Evolutionary conservation across 345 rosid species (phyloP).

Genomic region (Brassica incana): DNA sequence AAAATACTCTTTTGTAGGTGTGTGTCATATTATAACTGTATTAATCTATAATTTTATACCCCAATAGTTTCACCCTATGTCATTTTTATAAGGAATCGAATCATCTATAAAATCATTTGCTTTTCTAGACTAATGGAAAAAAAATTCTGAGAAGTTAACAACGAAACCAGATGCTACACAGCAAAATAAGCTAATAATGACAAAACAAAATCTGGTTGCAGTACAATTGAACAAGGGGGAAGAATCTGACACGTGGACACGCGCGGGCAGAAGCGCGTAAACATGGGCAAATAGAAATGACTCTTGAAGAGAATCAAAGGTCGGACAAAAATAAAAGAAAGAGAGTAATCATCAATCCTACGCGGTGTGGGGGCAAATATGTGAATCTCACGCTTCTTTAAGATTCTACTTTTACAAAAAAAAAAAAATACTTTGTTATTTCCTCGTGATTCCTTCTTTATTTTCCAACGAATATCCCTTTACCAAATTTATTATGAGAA

Average conservation of each 20-base stretch:
- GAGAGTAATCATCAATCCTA: not conserved
- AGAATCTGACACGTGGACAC: constrained; percentile 25
- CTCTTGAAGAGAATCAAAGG: constrained; percentile 31
- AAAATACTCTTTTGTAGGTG: not conserved
- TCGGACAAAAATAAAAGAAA: not conserved
- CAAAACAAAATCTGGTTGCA: constrained; percentile 31
- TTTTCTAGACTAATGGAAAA: not conserved
- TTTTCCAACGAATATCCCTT: constrained; percentile 22
- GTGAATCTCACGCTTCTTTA: constrained; percentile 37
- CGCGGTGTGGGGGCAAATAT: constrained; percentile 26
- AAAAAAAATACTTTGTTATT: not conserved
- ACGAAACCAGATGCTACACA: not conserved
- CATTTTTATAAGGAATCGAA: not conserved
- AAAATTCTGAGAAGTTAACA: constrained; percentile 8
- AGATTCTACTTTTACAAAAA: constrained; percentile 12
- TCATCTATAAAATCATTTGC: not conserved
- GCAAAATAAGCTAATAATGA: not conserved
- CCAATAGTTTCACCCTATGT: not conserved
- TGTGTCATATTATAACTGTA: not conserved
- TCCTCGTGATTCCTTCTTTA: constrained; percentile 26
- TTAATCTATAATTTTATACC: not conserved
- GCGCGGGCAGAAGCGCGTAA: constrained; percentile 1
- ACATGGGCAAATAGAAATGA: not conserved
- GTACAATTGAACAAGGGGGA: not conserved
- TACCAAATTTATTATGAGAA: constrained; percentile 14